Conservation (phyloP, 257 asterid species). For the Echites panduratus region DNA sequence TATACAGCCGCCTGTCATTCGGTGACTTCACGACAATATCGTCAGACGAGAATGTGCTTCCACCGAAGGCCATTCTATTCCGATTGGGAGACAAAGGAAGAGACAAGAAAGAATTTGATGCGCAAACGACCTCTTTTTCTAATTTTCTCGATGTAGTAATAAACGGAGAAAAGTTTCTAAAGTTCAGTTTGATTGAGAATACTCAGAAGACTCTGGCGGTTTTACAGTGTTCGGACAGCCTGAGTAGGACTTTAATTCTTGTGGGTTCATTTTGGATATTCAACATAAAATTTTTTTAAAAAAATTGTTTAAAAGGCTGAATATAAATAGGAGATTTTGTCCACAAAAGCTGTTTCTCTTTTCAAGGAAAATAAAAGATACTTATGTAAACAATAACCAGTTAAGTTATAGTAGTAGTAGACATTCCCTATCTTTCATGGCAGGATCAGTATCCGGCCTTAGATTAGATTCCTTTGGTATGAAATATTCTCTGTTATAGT, state of each 20-base stretch:
- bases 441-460: no score
- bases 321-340: no score
- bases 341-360: no score
- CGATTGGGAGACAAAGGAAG: neutral
- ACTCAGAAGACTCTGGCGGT: neutral
- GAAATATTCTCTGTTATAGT: no score
- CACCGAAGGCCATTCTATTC: conserved; percentile 46
- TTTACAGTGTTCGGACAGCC: neutral
- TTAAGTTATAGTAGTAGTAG: no score
- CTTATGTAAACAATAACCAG: no score
- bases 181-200: neutral
- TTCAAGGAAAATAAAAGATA: no score
- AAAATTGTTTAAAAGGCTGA: no score
- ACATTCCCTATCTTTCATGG: no score
- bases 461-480: no score
- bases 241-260: neutral
- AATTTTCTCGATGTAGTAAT: neutral
- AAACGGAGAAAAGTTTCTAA: neutral
- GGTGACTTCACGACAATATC: conserved; percentile 72
- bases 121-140: neutral
- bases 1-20: conserved; percentile 75
- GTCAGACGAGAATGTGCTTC: conserved; percentile 62
- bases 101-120: neutral
- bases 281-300: no score
- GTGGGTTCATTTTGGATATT: no score